Base-by-base conservation (phyloP, 352 stramenopile genomes). In the Phytophthora hibernalis region DNA sequence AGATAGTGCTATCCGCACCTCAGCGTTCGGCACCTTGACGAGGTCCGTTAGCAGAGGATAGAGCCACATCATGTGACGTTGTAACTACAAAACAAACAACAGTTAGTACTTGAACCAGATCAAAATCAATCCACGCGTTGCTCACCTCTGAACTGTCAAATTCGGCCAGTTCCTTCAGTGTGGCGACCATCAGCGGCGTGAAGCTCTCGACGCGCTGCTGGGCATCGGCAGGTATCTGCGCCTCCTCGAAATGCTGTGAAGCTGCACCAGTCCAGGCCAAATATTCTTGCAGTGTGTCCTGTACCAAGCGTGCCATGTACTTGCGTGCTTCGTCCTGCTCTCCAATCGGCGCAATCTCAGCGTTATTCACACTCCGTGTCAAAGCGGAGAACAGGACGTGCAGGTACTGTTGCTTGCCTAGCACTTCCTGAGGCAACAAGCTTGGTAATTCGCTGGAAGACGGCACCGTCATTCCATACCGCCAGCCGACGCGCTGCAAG, bases 11-110 rank as follows among this genome's bases (percentile, higher is more conserved):
- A 61, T 61, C 1, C 86, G 88, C 42, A 96, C 86, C 8, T 89
- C 72, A 33, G 71, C 72, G 57, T 82, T 92, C 22, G 74, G 70
- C 11, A 82, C 85, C 70, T 80, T 86, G 54, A 94, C 85, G 1
- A 96, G 71, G 38, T 87, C 78, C 15, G 79, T 94, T 16, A 96
- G 68, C 37, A 94, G 68, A 22, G 88, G 85, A 56, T 91, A 96
- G 37, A 96, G 54, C 88, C 88, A 96, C n/a, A 52, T 16, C 63
- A 93, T 67, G 57, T 96, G 80, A 10, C 74, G 76, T 47, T 86
- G 70, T 7, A 95, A 68, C 83, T 95, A 53, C 44, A 74, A 20
- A 45, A 52, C 31, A 31, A 26, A 7, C 40, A 21, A 21, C 11
- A 49, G 2, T 54, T 30, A 54, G 48, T 28, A 28, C 28, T 54